phyloP scores from a whole-genome alignment of 345 rosid genomes.

The Pugionium cornutum region DNA sequence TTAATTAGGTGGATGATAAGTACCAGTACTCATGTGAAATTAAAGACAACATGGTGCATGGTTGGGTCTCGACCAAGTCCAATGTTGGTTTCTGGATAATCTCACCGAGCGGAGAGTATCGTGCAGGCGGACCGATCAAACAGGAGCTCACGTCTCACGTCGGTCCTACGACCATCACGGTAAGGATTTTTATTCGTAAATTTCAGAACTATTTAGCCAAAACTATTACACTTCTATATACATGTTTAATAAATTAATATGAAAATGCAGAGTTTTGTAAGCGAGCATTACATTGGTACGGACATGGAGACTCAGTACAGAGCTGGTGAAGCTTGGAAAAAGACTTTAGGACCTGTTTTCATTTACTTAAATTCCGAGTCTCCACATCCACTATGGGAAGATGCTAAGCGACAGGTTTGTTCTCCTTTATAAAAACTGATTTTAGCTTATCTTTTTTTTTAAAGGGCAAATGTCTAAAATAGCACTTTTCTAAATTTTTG shows the following conservation, averaged over 20 bases:
- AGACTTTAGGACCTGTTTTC: constrained; percentile 76
- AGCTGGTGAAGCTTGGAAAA: constrained; percentile 78
- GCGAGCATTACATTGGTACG: constrained; percentile 72
- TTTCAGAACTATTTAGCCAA: too few species aligned
- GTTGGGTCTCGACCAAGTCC: constrained; percentile 65
- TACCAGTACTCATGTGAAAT: constrained; percentile 69
- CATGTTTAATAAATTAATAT: too few species aligned
- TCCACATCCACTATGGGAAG: constrained; percentile 56
- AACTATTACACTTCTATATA: too few species aligned
- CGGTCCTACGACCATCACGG: constrained; percentile 67
- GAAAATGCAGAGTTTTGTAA: constrained; percentile 65
- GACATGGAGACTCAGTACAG: constrained; percentile 55
- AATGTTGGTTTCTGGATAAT: constrained; percentile 85
- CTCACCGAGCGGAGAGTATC: constrained; percentile 70
- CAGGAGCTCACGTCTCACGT: constrained; percentile 92
- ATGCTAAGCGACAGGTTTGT: constrained; percentile 75
- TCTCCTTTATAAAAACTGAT: background rate
- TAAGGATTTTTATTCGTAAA: constrained; percentile 29
- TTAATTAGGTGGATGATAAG: constrained; percentile 81
- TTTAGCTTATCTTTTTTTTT: too few species aligned
- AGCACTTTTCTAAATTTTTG: too few species aligned
- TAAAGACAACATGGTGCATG: constrained; percentile 72
- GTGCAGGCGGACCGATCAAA: constrained; percentile 69
- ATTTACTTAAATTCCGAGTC: constrained; percentile 65
- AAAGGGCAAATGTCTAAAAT: too few species aligned